phyloP scores from a whole-genome alignment of 2,329 filamentous ascomycete species.

The Scedosporium minutisporum region DNA sequence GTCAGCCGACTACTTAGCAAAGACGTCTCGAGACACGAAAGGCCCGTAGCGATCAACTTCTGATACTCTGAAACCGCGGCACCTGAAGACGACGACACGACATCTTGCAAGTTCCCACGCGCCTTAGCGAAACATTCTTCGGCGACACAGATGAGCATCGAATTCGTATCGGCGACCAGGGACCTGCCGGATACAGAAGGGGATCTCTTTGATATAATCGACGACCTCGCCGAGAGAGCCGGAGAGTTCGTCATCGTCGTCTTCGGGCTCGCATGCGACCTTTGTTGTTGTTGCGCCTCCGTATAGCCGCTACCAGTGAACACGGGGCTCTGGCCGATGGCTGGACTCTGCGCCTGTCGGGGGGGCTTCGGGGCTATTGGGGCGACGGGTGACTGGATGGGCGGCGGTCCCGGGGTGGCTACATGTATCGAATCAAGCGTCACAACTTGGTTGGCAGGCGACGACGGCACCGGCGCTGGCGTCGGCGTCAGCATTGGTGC shows the following conservation, averaged over 20 bases:
- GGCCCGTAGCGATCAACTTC: conserved; percentile 59
- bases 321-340: conserved; percentile 12
- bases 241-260: conserved; percentile 32
- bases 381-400: conserved; percentile 3
- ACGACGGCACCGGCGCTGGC: neutral
- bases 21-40: conserved; percentile 63
- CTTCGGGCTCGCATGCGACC: conserved; percentile 26
- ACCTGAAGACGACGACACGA: conserved; percentile 39
- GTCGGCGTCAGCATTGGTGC: neutral
- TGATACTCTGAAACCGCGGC: conserved; percentile 49
- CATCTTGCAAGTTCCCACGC: conserved; percentile 33
- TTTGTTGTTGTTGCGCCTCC: conserved; percentile 12
- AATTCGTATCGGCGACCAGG: conserved; percentile 38
- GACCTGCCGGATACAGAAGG: conserved; percentile 30
- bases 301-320: neutral
- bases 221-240: conserved; percentile 27
- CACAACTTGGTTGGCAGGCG: neutral
- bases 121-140: conserved; percentile 68
- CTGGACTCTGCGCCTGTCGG: conserved; percentile 4
- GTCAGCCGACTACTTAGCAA: conserved; percentile 50
- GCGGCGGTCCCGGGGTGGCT: neutral
- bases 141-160: conserved; percentile 59
- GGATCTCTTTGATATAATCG: conserved; percentile 30
- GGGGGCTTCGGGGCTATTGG: neutral
- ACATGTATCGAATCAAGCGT: neutral